Evolutionary conservation across 306 rosid species (phyloP).

Genomic region (Begonia peltatifolia): DNA sequence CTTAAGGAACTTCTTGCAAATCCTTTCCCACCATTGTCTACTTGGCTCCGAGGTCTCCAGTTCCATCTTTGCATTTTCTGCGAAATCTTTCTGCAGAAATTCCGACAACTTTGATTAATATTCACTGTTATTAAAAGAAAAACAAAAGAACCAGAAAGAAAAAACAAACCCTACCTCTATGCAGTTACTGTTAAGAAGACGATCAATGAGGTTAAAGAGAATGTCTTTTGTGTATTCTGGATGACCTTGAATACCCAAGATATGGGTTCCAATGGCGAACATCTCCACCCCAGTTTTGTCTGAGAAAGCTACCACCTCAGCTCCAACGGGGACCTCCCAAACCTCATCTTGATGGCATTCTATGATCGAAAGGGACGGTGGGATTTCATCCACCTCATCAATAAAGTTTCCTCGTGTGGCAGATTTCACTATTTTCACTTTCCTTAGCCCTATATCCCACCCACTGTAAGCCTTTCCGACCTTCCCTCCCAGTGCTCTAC

Average conservation of each 20-base stretch:
- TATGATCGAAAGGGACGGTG: slow-evolving; percentile 27
- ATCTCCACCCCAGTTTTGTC: slow-evolving; percentile 57
- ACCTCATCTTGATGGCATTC: slow-evolving; percentile 64
- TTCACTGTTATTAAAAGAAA: too few relatives aligned
- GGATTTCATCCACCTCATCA: slow-evolving; percentile 18
- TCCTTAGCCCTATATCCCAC: slow-evolving; percentile 57
- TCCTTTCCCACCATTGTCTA: slow-evolving; percentile 31
- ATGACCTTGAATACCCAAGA: slow-evolving; percentile 71
- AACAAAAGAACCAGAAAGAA: neutral
- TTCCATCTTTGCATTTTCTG: slow-evolving; percentile 29
- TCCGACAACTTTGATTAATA: too few relatives aligned
- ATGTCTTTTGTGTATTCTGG: slow-evolving; percentile 59
- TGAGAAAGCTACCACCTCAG: slow-evolving; percentile 45
- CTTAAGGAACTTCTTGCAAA: slow-evolving; percentile 49
- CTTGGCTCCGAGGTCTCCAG: slow-evolving; percentile 35
- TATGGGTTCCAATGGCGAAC: slow-evolving; percentile 38
- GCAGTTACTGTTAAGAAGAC: slow-evolving; percentile 22
- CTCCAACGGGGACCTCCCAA: slow-evolving; percentile 49
- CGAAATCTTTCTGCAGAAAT: slow-evolving; percentile 30
- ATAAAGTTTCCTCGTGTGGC: slow-evolving; percentile 5
- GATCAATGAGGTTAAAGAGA: slow-evolving; percentile 35
- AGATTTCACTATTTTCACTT: slow-evolving; percentile 29
- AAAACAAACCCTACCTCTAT: slow-evolving; percentile 25
- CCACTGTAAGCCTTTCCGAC: slow-evolving; percentile 41
- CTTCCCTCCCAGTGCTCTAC: slow-evolving; percentile 67